phyloP scores from a whole-genome alignment of 1,284 basidiomycete species.

The Ceratobasidium papillatum region DNA sequence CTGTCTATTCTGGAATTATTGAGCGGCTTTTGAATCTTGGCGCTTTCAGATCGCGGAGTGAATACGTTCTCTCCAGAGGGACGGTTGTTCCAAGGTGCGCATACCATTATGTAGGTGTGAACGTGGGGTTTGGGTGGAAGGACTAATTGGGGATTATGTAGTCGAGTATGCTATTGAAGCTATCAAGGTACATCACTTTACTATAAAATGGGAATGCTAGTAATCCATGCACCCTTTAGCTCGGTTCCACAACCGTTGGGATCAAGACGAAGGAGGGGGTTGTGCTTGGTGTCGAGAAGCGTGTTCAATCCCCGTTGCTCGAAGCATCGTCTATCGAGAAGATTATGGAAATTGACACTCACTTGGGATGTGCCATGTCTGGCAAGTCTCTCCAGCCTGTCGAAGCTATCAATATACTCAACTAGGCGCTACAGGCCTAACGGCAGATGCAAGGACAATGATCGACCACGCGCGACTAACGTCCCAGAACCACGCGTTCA shows the following conservation, averaged over 20 bases:
- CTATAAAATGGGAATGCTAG: constrained; percentile 49
- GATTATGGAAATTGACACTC: constrained; percentile 99
- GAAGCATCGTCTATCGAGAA: constrained; percentile 98
- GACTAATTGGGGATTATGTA: constrained; percentile 51
- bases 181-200: constrained; percentile 75
- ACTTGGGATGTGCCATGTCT: constrained; percentile 98
- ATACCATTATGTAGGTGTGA: background rate
- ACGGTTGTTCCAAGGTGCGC: constrained; percentile 85
- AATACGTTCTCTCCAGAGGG: constrained; percentile 99
- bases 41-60: constrained; percentile 86
- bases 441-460: constrained; percentile 98
- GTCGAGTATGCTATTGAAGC: constrained; percentile 99
- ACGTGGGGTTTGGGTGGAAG: background rate
- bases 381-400: constrained; percentile 55
- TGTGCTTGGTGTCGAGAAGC: constrained; percentile 97
- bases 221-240: constrained; percentile 78
- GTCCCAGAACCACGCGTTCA: constrained; percentile 94
- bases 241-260: constrained; percentile 97
- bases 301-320: constrained; percentile 95
- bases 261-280: constrained; percentile 88
- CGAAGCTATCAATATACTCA: background rate
- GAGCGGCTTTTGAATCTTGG: constrained; percentile 11
- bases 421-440: constrained; percentile 59
- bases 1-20: background rate
- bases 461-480: constrained; percentile 99